Conservation (phyloP, 2,329 filamentous ascomycete genomes). For the Elsinoe fawcettii region DNA sequence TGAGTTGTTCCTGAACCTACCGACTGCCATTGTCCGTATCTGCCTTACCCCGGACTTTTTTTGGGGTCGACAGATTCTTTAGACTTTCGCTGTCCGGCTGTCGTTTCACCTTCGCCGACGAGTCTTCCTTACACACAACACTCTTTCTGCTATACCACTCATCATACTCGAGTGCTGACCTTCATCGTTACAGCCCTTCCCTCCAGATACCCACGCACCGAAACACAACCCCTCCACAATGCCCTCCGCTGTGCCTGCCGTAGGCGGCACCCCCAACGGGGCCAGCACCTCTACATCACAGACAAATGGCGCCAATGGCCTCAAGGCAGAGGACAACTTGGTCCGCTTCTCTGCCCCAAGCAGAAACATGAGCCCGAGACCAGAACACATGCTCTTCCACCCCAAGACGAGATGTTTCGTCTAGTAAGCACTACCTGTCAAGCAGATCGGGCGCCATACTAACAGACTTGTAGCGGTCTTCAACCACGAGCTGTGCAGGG, state of each 20-base stretch:
- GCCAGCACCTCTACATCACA: slow-evolving; percentile 25
- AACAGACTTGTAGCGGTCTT: slow-evolving; percentile 57
- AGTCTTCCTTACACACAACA: neutral
- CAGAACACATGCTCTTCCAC: slow-evolving; percentile 90
- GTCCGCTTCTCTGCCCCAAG: slow-evolving; percentile 89
- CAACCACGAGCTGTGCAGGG: slow-evolving; percentile 68
- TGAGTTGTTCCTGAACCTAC: slow-evolving; percentile 5
- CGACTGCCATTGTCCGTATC: neutral
- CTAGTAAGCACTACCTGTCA: slow-evolving; percentile 53
- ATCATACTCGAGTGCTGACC: neutral
- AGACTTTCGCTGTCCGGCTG: slow-evolving; percentile 14
- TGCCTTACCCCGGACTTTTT: slow-evolving; percentile 16
- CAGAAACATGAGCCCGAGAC: slow-evolving; percentile 80
- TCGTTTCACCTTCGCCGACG: slow-evolving; percentile 15
- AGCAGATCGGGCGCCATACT: slow-evolving; percentile 20
- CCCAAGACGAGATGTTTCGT: slow-evolving; percentile 99
- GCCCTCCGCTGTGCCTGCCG: slow-evolving; percentile 34
- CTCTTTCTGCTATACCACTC: slow-evolving; percentile 7
- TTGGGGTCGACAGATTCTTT: slow-evolving; percentile 16
- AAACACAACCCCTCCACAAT: slow-evolving; percentile 28
- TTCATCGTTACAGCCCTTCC: neutral
- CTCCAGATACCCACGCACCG: neutral
- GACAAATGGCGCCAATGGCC: slow-evolving; percentile 44
- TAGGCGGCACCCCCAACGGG: slow-evolving; percentile 21
- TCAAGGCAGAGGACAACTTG: slow-evolving; percentile 66